Evolutionary conservation across 257 asterid species (phyloP).

Genomic region (Linaria vulgaris): DNA sequence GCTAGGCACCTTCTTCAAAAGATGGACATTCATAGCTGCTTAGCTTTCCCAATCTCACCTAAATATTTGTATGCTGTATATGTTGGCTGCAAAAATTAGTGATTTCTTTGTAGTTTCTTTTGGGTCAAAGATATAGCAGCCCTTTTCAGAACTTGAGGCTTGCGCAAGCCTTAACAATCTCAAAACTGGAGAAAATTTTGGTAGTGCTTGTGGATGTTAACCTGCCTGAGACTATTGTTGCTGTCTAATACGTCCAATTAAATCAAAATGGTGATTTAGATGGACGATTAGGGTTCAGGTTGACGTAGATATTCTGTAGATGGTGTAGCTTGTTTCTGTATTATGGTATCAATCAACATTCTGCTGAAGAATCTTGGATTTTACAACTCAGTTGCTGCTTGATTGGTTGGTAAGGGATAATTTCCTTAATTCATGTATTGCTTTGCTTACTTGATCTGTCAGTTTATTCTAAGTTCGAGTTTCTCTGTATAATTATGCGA

Average conservation of each 20-base stretch:
- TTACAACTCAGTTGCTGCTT: conserved; percentile 83
- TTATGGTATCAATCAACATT: conserved; percentile 65
- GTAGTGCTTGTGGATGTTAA: conserved; percentile 31
- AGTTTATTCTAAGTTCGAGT: conserved; percentile 18
- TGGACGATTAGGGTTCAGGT: conserved; percentile 53
- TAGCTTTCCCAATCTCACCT: too few relatives aligned
- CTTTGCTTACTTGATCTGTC: conserved; percentile 28
- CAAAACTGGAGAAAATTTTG: conserved; percentile 29
- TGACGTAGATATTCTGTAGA: conserved; percentile 52
- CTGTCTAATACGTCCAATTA: conserved; percentile 34
- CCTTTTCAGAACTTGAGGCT: conserved; percentile 26
- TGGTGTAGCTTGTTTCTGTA: conserved; percentile 51
- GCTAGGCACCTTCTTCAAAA: too few relatives aligned
- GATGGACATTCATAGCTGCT: too few relatives aligned
- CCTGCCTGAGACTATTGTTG: conserved; percentile 34
- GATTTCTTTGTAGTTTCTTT: background rate
- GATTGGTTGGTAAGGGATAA: conserved; percentile 82
- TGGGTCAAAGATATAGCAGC: conserved; percentile 26
- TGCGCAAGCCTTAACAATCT: conserved; percentile 26
- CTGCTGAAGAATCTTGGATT: conserved; percentile 81
- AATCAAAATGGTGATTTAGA: conserved; percentile 41
- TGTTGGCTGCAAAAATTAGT: background rate
- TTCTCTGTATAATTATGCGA: conserved; percentile 26
- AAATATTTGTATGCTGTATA: background rate
- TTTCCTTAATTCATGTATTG: conserved; percentile 52